Percentiles rank a stretch among this genome's conserved stretches.
Conservation (phyloP, 176 grass and related monocot species). For the Saccharum spontaneum region DNA sequence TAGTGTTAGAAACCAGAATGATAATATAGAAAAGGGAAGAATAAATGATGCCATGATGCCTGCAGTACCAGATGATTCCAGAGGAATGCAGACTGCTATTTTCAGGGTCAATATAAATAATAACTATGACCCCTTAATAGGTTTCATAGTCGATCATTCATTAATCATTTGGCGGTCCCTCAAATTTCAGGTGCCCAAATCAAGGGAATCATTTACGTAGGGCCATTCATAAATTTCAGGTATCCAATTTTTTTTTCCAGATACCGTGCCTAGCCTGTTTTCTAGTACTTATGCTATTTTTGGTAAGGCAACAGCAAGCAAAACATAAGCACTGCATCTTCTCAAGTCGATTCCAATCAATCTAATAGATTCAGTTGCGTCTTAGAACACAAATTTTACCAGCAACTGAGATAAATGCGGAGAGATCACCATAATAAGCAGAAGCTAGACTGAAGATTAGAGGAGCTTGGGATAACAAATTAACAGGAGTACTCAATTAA, state of each 20-base stretch:
- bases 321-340: background rate
- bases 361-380: background rate
- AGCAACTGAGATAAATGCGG: background rate
- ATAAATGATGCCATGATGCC: slow-evolving; percentile 9
- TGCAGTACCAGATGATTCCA: background rate
- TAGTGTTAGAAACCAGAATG: background rate
- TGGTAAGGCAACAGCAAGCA: background rate
- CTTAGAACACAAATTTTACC: background rate
- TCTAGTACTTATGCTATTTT: slow-evolving; percentile 10
- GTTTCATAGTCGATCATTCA: background rate
- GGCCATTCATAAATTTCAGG: background rate
- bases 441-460: background rate
- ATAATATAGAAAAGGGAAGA: slow-evolving; percentile 17
- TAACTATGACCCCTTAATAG: background rate
- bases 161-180: background rate
- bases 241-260: background rate
- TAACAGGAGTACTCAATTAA: background rate
- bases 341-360: background rate
- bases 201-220: background rate
- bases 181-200: background rate
- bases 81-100: background rate
- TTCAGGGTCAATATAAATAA: background rate
- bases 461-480: background rate
- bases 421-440: background rate
- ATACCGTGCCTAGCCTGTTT: background rate